phyloP scores from a whole-genome alignment of 1,139 yeast genomes.

The Zygosaccharomyces sapae region DNA sequence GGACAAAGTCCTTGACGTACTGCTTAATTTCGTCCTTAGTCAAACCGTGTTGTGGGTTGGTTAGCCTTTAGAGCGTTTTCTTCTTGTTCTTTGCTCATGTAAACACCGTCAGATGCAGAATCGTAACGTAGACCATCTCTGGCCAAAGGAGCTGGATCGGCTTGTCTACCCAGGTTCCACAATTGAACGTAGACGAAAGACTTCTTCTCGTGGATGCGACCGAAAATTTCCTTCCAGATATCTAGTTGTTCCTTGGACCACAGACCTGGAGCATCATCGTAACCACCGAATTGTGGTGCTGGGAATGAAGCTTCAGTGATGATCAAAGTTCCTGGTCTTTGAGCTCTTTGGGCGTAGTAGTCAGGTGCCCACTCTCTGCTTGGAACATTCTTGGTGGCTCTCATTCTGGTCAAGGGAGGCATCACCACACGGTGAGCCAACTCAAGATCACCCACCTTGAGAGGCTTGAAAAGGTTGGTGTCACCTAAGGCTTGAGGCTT shows the following conservation, averaged over 20 bases:
- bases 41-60: constrained; percentile 36
- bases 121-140: constrained; percentile 37
- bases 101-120: constrained; percentile 36
- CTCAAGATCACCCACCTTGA: constrained; percentile 44
- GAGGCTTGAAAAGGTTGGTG: constrained; percentile 47
- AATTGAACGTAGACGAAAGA: constrained; percentile 53
- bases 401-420: constrained; percentile 53
- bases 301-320: constrained; percentile 40
- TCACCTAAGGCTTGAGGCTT: constrained; percentile 33
- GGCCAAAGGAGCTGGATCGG: constrained; percentile 43
- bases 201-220: constrained; percentile 50
- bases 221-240: constrained; percentile 50
- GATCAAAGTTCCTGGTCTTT: constrained; percentile 39
- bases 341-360: constrained; percentile 39
- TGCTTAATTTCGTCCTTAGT: constrained; percentile 40
- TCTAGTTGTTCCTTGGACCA: constrained; percentile 45
- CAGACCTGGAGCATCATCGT: constrained; percentile 50
- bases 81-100: constrained; percentile 37
- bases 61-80: constrained; percentile 34
- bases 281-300: constrained; percentile 40
- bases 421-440: constrained; percentile 43
- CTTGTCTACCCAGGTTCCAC: constrained; percentile 59
- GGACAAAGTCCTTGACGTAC: constrained; percentile 36
- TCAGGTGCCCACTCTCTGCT: constrained; percentile 35
- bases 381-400: constrained; percentile 40